Conservation (phyloP, 2,329 filamentous ascomycete genomes). For the Penicillium brasilianum region DNA sequence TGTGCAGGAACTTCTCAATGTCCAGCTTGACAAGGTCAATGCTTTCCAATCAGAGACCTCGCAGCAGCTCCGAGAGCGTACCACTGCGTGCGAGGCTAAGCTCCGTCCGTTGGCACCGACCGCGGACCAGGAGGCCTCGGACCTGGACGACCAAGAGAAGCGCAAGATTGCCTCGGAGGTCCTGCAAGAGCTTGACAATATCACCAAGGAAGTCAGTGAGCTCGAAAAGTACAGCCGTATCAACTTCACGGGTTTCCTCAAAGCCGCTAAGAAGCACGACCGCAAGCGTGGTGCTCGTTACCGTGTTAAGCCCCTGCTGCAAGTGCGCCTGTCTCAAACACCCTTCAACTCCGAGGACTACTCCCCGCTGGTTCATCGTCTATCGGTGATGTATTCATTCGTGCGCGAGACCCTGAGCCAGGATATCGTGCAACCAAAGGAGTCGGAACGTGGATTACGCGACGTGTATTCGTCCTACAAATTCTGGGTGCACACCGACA, state of each 20-base stretch:
- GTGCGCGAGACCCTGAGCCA: slow-evolving; percentile 74
- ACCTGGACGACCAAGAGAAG: slow-evolving; percentile 49
- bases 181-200: slow-evolving; percentile 78
- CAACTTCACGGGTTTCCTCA: slow-evolving; percentile 97
- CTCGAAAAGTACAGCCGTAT: slow-evolving; percentile 93
- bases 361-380: slow-evolving; percentile 80
- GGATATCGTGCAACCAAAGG: slow-evolving; percentile 58
- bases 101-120: slow-evolving; percentile 62
- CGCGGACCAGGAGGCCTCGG: slow-evolving; percentile 39
- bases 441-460: slow-evolving; percentile 53
- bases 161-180: slow-evolving; percentile 68
- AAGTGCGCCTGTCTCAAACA: slow-evolving; percentile 82
- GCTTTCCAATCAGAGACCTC: slow-evolving; percentile 84
- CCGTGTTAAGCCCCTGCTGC: slow-evolving; percentile 87
- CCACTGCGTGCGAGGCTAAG: slow-evolving; percentile 69
- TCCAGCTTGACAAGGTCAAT: slow-evolving; percentile 93
- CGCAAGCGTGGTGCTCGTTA: slow-evolving; percentile 86
- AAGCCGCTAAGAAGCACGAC: slow-evolving; percentile 99
- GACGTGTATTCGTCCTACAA: slow-evolving; percentile 86
- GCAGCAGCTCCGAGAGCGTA: slow-evolving; percentile 79
- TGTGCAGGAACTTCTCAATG: slow-evolving; percentile 92
- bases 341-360: slow-evolving; percentile 97
- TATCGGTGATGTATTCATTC: slow-evolving; percentile 96
- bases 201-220: slow-evolving; percentile 89
- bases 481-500: slow-evolving; percentile 97